Evolutionary conservation across 352 stramenopile genomes (phyloP).

Genomic region (Plasmopara viticola): DNA sequence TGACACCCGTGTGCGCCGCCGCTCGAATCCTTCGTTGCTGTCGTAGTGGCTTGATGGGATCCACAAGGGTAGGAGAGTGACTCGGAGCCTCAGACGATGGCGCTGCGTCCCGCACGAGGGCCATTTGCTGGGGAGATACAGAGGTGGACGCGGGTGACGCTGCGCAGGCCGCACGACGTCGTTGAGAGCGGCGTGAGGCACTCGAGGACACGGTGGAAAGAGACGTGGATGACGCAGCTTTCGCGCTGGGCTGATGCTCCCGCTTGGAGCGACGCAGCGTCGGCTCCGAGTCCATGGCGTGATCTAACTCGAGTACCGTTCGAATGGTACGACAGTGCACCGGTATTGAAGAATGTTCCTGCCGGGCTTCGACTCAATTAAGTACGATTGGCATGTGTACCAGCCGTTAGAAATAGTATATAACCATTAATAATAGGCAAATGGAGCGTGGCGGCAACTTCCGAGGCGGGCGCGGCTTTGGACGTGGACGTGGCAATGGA

Average conservation of each 20-base stretch:
- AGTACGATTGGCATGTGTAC: too few relatives aligned
- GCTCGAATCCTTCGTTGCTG: conserved; percentile 16
- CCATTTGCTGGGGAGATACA: conserved; percentile 5
- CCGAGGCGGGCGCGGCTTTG: conserved; percentile 24
- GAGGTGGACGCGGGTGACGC: conserved; percentile 6
- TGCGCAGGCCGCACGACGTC: conserved; percentile 13
- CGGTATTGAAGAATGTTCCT: too few relatives aligned
- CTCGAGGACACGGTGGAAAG: background rate
- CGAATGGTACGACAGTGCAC: too few relatives aligned
- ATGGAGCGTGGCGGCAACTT: conserved; percentile 32
- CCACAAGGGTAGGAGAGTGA: background rate
- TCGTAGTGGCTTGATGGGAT: conserved; percentile 3
- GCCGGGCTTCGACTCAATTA: too few relatives aligned
- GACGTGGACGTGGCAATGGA: conserved; percentile 16
- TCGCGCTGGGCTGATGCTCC: conserved; percentile 21
- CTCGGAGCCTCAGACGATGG: conserved; percentile 5
- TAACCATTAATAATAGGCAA: background rate
- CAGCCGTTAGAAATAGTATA: background rate
- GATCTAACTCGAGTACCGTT: too few relatives aligned
- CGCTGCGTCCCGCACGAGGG: conserved; percentile 2
- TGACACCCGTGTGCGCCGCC: conserved; percentile 10
- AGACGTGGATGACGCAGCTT: conserved; percentile 7
- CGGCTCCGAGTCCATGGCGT: conserved; percentile 5
- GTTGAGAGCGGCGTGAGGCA: conserved; percentile 18
- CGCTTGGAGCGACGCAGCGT: conserved; percentile 32